Percentiles rank a stretch among this genome's conserved stretches.
These are phyloP conservation scores for Microstegium vimineum DNA, from an alignment of 176 grass and related monocot genomes.

Conservation along the genomic window DNA sequence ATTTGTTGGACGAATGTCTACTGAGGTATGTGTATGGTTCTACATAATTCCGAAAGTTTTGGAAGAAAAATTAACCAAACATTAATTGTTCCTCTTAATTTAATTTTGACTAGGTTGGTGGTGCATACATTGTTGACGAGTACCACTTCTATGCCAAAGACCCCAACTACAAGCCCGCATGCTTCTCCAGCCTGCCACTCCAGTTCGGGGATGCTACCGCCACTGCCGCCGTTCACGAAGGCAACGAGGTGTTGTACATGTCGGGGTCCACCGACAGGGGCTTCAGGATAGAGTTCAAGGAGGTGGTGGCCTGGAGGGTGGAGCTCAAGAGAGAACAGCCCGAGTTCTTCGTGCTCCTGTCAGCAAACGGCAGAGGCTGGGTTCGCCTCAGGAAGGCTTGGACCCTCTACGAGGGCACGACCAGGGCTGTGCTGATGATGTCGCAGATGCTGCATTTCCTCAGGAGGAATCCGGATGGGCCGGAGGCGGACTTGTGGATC, in stretches of 20 bases:
- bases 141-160: constrained; percentile 27
- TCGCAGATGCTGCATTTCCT: no score
- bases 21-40: no score
- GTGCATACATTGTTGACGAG: not conserved
- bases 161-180: constrained; percentile 1
- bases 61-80: no score
- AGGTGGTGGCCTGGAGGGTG: constrained; percentile 63
- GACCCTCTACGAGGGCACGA: no score
- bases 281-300: constrained; percentile 32
- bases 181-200: constrained; percentile 40
- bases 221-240: not conserved
- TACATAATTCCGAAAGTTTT: no score
- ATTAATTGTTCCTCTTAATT: no score
- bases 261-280: constrained; percentile 9
- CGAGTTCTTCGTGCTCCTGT: constrained; percentile 23
- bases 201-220: not conserved
- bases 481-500: constrained; percentile 61
- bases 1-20: no score
- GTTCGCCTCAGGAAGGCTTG: constrained; percentile 51
- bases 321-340: constrained; percentile 40
- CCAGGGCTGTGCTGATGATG: no score
- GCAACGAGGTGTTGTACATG: constrained; percentile 23
- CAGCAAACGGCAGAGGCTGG: constrained; percentile 36
- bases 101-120: no score
- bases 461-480: no score